Percentiles rank a stretch among this genome's conserved stretches.
These are phyloP conservation scores for Sugiyamaella valdiviana DNA, from an alignment of 805 yeast species.

Conservation along the genomic window DNA sequence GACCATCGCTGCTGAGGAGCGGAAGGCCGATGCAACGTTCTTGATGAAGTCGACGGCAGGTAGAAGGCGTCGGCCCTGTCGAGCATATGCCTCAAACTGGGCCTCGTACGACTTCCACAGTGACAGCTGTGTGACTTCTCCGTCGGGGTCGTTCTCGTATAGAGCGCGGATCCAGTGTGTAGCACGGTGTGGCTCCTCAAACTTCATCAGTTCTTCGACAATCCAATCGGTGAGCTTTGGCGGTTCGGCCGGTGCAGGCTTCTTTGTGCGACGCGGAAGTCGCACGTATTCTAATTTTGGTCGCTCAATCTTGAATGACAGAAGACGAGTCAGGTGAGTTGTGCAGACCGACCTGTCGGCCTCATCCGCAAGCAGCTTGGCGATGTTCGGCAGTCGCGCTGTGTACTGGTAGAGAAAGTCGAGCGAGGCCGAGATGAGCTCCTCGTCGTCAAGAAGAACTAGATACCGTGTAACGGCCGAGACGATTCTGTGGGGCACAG, in stretches of 20 bases:
- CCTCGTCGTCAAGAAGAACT: conserved; percentile 64
- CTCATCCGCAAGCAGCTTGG: conserved; percentile 43
- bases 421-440: conserved; percentile 62
- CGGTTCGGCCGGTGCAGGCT: conserved; percentile 58
- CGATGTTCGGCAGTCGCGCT: conserved; percentile 54
- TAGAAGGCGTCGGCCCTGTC: conserved; percentile 47
- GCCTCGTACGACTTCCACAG: conserved; percentile 93
- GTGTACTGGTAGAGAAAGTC: conserved; percentile 79
- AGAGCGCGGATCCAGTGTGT: conserved; percentile 92
- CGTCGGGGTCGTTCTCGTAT: conserved; percentile 67
- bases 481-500: conserved; percentile 43
- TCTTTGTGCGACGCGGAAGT: conserved; percentile 39
- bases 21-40: conserved; percentile 85
- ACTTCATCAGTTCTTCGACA: conserved; percentile 50
- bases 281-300: conserved; percentile 34
- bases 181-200: conserved; percentile 85
- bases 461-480: conserved; percentile 53
- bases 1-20: conserved; percentile 89
- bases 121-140: conserved; percentile 91
- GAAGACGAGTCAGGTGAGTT: conserved; percentile 56
- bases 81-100: conserved; percentile 61
- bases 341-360: conserved; percentile 47
- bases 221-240: conserved; percentile 54
- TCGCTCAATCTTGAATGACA: conserved; percentile 41
- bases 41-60: conserved; percentile 97